Percentiles rank a stretch among this genome's conserved stretches.
phyloP scores from a whole-genome alignment of 1,284 basidiomycete genomes.

The Microbotryum intermedium region DNA sequence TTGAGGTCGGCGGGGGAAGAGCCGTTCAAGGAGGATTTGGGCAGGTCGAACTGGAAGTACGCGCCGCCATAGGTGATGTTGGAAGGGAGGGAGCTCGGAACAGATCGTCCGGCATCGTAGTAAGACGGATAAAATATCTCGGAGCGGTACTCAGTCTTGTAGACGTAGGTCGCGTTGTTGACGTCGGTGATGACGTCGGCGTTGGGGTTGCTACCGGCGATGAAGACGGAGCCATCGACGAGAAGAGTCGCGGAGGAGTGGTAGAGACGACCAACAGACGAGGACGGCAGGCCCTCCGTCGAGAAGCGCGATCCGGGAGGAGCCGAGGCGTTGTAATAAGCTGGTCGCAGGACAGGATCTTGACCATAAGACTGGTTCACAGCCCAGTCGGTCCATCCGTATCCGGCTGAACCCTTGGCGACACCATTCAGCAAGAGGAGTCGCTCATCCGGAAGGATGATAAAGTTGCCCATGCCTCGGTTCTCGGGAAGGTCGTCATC shows the following conservation, averaged over 20 bases:
- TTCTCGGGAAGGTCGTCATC: constrained; percentile 57
- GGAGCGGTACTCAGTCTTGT: too few relatives aligned
- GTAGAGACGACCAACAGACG: constrained; percentile 66
- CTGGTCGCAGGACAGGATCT: constrained; percentile 38
- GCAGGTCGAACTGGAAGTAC: constrained; percentile 8
- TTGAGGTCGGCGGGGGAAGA: constrained; percentile 29
- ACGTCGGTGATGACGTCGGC: constrained; percentile 16
- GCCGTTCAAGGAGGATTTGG: background rate
- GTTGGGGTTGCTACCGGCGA: constrained; percentile 76
- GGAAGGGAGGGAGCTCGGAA: background rate
- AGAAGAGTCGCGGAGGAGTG: constrained; percentile 45
- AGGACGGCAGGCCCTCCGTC: constrained; percentile 51
- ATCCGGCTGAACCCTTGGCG: constrained; percentile 65
- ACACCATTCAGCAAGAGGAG: constrained; percentile 69
- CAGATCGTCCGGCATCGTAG: constrained; percentile 9
- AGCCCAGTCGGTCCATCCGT: constrained; percentile 50
- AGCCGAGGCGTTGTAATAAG: constrained; percentile 38
- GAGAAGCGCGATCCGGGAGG: constrained; percentile 56
- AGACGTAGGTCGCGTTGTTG: background rate
- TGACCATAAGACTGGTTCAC: constrained; percentile 44
- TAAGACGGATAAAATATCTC: background rate
- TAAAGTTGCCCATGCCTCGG: constrained; percentile 58
- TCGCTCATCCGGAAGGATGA: constrained; percentile 68
- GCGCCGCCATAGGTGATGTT: constrained; percentile 12
- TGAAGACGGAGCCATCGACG: constrained; percentile 54